Percentiles rank a stretch among this genome's conserved stretches.
Conservation (phyloP, 2,329 filamentous ascomycete species). For the Lachnum nothofagi region DNA sequence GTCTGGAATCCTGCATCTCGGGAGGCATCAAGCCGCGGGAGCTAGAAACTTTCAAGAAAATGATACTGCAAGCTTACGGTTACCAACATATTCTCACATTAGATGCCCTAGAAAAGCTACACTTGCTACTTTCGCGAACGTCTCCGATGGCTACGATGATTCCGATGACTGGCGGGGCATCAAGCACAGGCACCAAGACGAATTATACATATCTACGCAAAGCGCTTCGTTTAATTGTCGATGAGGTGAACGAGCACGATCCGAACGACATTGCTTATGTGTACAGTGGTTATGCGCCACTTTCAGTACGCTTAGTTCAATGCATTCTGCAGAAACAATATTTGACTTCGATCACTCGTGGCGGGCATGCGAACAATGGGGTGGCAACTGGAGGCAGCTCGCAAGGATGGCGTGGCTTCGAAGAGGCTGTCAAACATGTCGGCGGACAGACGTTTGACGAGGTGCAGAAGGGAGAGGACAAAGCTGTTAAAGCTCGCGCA, state of each 20-base stretch:
- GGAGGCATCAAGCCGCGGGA: conserved; percentile 86
- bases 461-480: conserved; percentile 86
- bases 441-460: conserved; percentile 88
- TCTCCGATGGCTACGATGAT: conserved; percentile 78
- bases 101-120: conserved; percentile 80
- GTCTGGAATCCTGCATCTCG: conserved; percentile 83
- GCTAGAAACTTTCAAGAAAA: conserved; percentile 80
- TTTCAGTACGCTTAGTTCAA: conserved; percentile 87
- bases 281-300: conserved; percentile 91
- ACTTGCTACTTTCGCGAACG: conserved; percentile 72
- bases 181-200: conserved; percentile 62
- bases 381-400: conserved; percentile 51
- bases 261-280: conserved; percentile 96
- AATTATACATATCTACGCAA: conserved; percentile 89
- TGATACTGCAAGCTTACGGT: conserved; percentile 87
- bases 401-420: conserved; percentile 88
- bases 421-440: conserved; percentile 83
- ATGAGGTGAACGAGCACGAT: conserved; percentile 92
- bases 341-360: conserved; percentile 64
- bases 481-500: conserved; percentile 79
- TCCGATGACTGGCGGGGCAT: conserved; percentile 60
- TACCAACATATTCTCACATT: conserved; percentile 92
- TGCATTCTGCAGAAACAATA: conserved; percentile 89
- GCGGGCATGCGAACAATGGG: conserved; percentile 46
- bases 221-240: conserved; percentile 80